Percentiles rank a stretch among this genome's conserved stretches.
phyloP scores from a whole-genome alignment of 75 land plant species.

The Selaginella tamariscina region DNA sequence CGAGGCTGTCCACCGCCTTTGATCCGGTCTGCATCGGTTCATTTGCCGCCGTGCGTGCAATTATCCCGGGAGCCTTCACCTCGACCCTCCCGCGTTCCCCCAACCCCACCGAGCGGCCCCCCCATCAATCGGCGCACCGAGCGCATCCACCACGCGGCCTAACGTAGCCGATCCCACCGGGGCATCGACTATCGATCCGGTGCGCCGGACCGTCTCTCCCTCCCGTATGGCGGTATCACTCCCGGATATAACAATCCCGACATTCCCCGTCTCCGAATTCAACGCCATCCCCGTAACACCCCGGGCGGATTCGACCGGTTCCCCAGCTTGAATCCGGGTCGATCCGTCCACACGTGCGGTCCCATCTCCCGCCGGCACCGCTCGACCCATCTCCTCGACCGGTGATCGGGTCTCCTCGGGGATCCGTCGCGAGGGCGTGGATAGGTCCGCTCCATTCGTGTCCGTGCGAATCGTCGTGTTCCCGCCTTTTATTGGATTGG shows the following conservation, averaged over 20 bases:
- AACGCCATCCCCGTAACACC: conserved; percentile 14
- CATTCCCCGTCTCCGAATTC: conserved; percentile 22
- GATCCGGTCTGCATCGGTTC: conserved; percentile 8
- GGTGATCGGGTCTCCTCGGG: too few relatives aligned
- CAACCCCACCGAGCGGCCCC: background rate
- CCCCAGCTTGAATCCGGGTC: conserved; percentile 19
- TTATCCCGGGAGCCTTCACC: conserved; percentile 12
- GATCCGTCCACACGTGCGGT: conserved; percentile 21
- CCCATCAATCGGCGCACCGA: conserved; percentile 17
- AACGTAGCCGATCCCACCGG: conserved; percentile 17
- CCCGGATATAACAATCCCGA: conserved; percentile 10
- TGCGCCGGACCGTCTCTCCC: conserved; percentile 17
- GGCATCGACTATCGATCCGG: conserved; percentile 17
- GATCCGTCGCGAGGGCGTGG: too few relatives aligned
- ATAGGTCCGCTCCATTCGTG: too few relatives aligned
- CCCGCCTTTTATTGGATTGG: too few relatives aligned
- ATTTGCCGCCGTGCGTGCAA: conserved; percentile 12
- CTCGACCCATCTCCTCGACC: conserved; percentile 15
- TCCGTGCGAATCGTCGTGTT: too few relatives aligned
- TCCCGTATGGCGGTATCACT: conserved; percentile 13
- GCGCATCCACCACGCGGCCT: conserved; percentile 21
- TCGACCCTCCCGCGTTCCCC: conserved; percentile 1
- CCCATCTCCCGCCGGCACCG: conserved; percentile 22
- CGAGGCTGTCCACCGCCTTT: conserved; percentile 4
- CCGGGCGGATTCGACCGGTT: conserved; percentile 20